phyloP scores from a whole-genome alignment of 108 stramenopile species.

The Asterionellopsis glacialis region DNA sequence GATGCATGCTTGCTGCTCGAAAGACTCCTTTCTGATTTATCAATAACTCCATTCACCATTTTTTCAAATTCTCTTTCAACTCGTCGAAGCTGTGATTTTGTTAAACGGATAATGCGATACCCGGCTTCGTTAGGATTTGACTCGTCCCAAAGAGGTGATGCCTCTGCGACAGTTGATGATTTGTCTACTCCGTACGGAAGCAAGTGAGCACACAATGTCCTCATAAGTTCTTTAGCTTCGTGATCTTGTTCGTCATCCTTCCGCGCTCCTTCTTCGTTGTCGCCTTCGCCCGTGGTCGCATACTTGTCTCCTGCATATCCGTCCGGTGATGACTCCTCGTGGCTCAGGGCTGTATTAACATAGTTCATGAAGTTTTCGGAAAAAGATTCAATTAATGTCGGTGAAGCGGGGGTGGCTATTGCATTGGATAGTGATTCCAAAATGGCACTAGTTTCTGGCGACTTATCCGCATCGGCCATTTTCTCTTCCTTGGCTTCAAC shows the following conservation, averaged over 20 bases:
- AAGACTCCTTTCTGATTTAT: slow-evolving; percentile 29
- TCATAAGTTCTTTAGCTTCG: slow-evolving; percentile 59
- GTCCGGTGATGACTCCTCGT: too few species aligned
- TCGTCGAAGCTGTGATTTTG: slow-evolving; percentile 44
- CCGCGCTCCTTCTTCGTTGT: too few species aligned
- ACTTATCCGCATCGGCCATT: slow-evolving; percentile 1
- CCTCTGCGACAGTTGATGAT: slow-evolving; percentile 17
- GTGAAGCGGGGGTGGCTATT: background rate
- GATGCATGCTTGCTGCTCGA: too few species aligned
- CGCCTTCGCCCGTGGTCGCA: slow-evolving; percentile 1
- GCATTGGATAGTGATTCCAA: background rate
- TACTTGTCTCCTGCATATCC: slow-evolving; percentile 6
- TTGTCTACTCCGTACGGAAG: slow-evolving; percentile 55
- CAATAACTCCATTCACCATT: slow-evolving; percentile 45
- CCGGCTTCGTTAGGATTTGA: slow-evolving; percentile 74
- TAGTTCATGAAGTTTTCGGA: too few species aligned
- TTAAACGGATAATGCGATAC: slow-evolving; percentile 66
- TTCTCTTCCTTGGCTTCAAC: slow-evolving; percentile 10
- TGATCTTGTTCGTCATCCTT: slow-evolving; percentile 1
- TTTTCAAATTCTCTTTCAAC: slow-evolving; percentile 68
- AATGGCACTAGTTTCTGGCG: background rate
- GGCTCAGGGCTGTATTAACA: too few species aligned
- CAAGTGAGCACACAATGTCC: slow-evolving; percentile 68
- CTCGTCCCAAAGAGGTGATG: slow-evolving; percentile 62
- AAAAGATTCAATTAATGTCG: background rate